Percentiles rank a stretch among this genome's conserved stretches.
Conservation (phyloP, 2,329 filamentous ascomycete species). For the Passalora sequoiae region DNA sequence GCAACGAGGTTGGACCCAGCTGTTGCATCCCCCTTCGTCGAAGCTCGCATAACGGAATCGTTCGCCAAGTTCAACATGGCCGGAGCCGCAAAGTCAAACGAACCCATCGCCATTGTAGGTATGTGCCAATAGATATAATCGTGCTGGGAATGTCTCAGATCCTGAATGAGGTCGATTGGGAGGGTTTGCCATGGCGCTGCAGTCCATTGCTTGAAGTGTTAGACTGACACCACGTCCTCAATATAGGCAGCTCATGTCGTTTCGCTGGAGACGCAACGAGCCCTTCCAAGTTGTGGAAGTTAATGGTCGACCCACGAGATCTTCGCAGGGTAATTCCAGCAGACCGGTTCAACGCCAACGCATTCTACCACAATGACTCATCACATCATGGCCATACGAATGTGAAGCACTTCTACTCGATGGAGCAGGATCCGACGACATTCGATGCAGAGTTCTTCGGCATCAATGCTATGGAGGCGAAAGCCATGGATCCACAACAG, state of each 20-base stretch:
- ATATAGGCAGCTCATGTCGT: conserved; percentile 43
- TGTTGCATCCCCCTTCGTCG: too few species aligned
- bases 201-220: too few species aligned
- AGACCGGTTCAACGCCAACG: conserved; percentile 26
- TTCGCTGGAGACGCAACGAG: conserved; percentile 12
- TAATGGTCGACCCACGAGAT: conserved; percentile 11
- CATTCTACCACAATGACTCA: conserved; percentile 12
- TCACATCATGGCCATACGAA: conserved; percentile 9
- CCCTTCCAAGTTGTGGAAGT: conserved; percentile 10
- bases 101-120: too few species aligned
- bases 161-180: too few species aligned
- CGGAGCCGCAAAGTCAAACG: too few species aligned
- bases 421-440: conserved; percentile 24
- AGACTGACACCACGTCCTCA: too few species aligned
- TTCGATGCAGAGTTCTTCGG: conserved; percentile 43
- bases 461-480: conserved; percentile 35
- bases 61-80: too few species aligned
- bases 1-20: too few species aligned
- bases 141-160: too few species aligned
- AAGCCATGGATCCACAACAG: conserved; percentile 43
- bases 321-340: conserved; percentile 18
- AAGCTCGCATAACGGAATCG: too few species aligned
- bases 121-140: too few species aligned
- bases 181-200: too few species aligned
- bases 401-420: conserved; percentile 26